Evolutionary conservation across 345 rosid genomes (phyloP), one percentile per base, ranked within the genome.

Genomic region (Eutrema japonicum): DNA sequence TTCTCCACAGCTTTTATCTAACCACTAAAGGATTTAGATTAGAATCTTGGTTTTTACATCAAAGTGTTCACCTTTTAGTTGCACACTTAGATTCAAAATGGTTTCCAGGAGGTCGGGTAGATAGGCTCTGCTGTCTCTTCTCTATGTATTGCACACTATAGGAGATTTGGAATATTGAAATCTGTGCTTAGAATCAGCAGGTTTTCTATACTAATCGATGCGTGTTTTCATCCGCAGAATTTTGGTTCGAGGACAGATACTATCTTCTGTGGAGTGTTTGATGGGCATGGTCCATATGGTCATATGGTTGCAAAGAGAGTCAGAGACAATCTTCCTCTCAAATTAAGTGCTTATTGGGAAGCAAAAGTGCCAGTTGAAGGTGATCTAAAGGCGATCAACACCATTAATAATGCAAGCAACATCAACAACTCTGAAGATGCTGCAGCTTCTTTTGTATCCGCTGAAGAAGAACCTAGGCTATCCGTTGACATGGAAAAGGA

Each of bases 201-300:
- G 48, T 14, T 43, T 32, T 68, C 14, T 66, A n/a, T 43, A 54
- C 3, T 2, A 3, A 16, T 60, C 5, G 61, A 40, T 41, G 61
- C 7, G 10, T 42, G 49, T 33, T 18, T 68, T 50, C 43, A 64
- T 52, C 70, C 68, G 12, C 84, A 96, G 99, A 89, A 88, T 69
- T 96, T 96, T 51, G 92, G 87, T 49, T 86, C 98, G 2, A 85
- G 90, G 78, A 77, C 85, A 54, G 98, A 92, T 79, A 86, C 97
- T 35, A 68, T 92, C 49, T 92, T 96, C 79, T 90, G 98, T 79
- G 99, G 99, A 54, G 90, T 96, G 42, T 96, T 96, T 80, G 99
- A 96, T 85, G 99, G 99, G 14, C 99, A 96, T 42, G 99, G 99
- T 51, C 99, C 99, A 1, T 87, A 77, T 62, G 99, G 99, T 68